Evolutionary conservation across 2,329 filamentous ascomycete species (phyloP).

Genomic region (Colletotrichum trifolii): DNA sequence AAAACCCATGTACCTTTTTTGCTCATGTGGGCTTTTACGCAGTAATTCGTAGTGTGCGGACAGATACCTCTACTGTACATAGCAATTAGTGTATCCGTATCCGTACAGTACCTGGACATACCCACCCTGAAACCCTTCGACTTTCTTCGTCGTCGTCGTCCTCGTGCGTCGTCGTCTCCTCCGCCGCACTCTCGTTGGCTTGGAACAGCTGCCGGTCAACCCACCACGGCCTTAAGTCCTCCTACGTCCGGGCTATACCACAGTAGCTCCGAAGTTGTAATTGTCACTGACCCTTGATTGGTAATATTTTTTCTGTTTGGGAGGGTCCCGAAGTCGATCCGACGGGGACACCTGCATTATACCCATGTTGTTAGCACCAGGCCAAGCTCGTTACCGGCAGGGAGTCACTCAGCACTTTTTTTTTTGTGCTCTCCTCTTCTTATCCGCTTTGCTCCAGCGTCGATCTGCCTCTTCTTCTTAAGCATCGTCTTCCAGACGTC

Average conservation of each 20-base stretch:
- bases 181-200: no score
- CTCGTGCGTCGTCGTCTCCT: no score
- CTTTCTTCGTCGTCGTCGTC: no score
- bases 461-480: constrained; percentile 51
- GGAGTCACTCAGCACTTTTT: neutral
- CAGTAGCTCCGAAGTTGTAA: constrained; percentile 1
- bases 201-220: constrained; percentile 10
- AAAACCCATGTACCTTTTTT: neutral
- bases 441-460: constrained; percentile 68
- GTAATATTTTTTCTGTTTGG: constrained; percentile 21
- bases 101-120: no score
- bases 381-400: neutral
- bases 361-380: neutral
- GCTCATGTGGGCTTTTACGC: neutral
- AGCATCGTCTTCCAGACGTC: constrained; percentile 72
- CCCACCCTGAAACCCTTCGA: no score
- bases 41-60: neutral
- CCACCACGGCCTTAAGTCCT: constrained; percentile 29
- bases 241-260: constrained; percentile 25
- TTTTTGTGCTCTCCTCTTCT: neutral
- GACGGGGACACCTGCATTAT: neutral
- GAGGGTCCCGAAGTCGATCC: constrained; percentile 31
- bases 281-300: constrained; percentile 32
- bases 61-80: neutral
- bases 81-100: no score